These are phyloP conservation scores for Saccharomycopsis vini DNA, from an alignment of 805 yeast species.

Conservation along the genomic window DNA sequence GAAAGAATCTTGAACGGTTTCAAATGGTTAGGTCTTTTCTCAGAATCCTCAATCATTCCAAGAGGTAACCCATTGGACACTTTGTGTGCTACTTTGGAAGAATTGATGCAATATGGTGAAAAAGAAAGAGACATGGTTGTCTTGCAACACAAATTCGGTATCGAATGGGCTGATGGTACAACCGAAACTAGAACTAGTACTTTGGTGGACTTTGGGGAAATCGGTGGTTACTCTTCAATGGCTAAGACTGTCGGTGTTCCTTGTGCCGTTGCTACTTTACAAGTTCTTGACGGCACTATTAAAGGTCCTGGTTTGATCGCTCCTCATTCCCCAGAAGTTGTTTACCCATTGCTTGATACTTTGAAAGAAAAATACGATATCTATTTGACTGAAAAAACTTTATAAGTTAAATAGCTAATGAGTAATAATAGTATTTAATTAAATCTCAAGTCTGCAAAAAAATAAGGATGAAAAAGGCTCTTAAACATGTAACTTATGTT, in stretches of 20 bases:
- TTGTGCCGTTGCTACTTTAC: slow-evolving; percentile 88
- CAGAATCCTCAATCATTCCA: slow-evolving; percentile 67
- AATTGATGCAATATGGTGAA: slow-evolving; percentile 89
- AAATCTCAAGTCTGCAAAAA: no score
- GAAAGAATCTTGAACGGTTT: slow-evolving; percentile 81
- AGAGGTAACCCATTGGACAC: slow-evolving; percentile 94
- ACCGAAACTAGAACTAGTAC: slow-evolving; percentile 92
- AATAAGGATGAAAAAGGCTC: no score
- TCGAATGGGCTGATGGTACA: slow-evolving; percentile 90
- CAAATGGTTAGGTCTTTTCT: slow-evolving; percentile 90
- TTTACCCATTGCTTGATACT: slow-evolving; percentile 83
- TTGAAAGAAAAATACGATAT: slow-evolving; percentile 87
- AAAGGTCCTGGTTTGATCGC: slow-evolving; percentile 80
- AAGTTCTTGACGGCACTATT: slow-evolving; percentile 74
- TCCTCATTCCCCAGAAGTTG: slow-evolving; percentile 85
- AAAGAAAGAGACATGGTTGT: slow-evolving; percentile 94
- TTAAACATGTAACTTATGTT: no score
- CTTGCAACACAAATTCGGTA: slow-evolving; percentile 96
- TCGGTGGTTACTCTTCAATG: slow-evolving; percentile 94
- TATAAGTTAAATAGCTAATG: slow-evolving; percentile 10
- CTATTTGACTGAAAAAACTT: slow-evolving; percentile 79
- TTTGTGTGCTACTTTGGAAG: slow-evolving; percentile 91
- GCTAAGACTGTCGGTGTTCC: slow-evolving; percentile 98
- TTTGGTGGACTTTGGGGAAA: slow-evolving; percentile 85
- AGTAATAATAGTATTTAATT: no score